A percentile compares a stretch with the other conserved stretches of the same genome.
Conservation (phyloP, 306 rosid species). For the Ammopiptanthus mongolicus region DNA sequence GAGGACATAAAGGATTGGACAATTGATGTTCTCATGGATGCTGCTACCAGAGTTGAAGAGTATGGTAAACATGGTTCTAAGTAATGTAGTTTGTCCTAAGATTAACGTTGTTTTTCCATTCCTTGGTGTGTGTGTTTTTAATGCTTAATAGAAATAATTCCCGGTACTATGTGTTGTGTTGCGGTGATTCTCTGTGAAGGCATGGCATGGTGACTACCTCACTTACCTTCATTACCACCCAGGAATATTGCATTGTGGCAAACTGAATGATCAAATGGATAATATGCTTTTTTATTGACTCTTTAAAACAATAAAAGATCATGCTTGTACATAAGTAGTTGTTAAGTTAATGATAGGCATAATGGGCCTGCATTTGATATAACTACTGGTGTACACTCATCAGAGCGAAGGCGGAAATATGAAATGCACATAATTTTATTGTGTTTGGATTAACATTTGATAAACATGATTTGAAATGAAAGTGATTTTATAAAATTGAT, state of each 20-base stretch:
- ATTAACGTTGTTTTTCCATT: neutral
- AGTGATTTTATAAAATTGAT: too few relatives aligned
- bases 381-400: neutral
- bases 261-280: neutral
- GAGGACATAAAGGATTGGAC: slow-evolving; percentile 85
- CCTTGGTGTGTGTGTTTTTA: neutral
- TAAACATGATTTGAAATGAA: too few relatives aligned
- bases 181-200: neutral
- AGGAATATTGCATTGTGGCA: slow-evolving; percentile 8
- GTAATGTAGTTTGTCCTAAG: slow-evolving; percentile 2
- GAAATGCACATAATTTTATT: neutral
- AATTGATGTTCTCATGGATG: slow-evolving; percentile 64
- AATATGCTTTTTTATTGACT: neutral
- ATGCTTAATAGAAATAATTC: neutral
- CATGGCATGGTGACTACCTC: neutral
- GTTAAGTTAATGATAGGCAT: too few relatives aligned
- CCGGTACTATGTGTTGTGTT: neutral
- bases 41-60: slow-evolving; percentile 58
- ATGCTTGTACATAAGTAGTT: too few relatives aligned
- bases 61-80: slow-evolving; percentile 38
- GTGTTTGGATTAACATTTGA: too few relatives aligned
- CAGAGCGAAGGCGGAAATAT: neutral
- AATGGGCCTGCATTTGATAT: too few relatives aligned
- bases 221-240: neutral
- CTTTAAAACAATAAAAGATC: neutral